Evolutionary conservation across 2,329 filamentous ascomycete genomes (phyloP), one percentile per base, ranked within the genome.

Genomic region (Coniochaeta ligniaria): DNA sequence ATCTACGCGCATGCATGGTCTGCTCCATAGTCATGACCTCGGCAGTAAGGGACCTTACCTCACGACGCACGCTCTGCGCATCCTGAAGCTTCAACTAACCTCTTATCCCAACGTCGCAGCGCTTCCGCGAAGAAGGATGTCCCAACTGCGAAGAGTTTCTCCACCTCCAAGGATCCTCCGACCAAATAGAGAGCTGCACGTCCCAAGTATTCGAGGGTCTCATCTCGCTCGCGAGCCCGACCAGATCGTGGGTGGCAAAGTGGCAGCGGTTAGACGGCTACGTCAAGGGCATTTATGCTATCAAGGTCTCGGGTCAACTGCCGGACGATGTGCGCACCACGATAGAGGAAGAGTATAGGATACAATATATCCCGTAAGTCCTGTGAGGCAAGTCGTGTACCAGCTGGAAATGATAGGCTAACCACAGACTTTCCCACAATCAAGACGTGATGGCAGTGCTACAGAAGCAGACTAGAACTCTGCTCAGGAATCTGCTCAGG

Each of bases 111-210:
- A 47, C 24, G 6, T 57, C 12, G 35, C 71, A 94, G 89, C 89
- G 91, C 74, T 99, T 99, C 82, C 83, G 88, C 69, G 84, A 86
- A 69, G 83, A 90, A 71, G 95, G 95, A 67, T 99, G 95, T 73
- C 95, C 95, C 63, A 99, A 99, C 81, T 99, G 95, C 83, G 94
- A 97, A 72, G 86, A 90, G 57, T 91, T 96, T 74, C 88, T 99
- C 62, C 88, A 91, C 74, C 88, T 98, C 63, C 83, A 85, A 65
- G 87, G 88, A 72, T 90, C 88, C 66, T 79, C 83, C 67, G 95
- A 99, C 63, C 84, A 87, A 64, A 90, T 98, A 70, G 87, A 91
- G 72, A 91, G 92, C 77, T 97, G 93, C 83, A 99, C 95, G 22
- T 96, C 92, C 16, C 91, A 94, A 71, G 93, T 98, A 66, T 99